Evolutionary conservation across 1,284 basidiomycete genomes (phyloP).

Genomic region (Sparassis latifolia): DNA sequence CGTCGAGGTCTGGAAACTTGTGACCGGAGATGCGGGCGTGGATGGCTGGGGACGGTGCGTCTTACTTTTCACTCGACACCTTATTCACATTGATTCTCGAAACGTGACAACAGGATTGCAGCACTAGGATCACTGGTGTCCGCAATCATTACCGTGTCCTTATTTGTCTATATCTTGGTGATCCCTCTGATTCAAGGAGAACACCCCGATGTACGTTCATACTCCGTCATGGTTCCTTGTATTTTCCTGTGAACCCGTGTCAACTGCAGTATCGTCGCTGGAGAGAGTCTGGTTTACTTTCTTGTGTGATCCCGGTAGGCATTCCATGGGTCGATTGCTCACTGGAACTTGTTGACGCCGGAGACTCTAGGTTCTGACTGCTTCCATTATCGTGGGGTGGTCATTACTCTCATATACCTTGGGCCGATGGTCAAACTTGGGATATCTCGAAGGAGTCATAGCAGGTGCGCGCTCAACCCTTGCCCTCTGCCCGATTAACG

Average conservation of each 20-base stretch:
- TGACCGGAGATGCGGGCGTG: conserved; percentile 24
- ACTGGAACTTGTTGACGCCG: not conserved
- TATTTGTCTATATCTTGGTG: conserved; percentile 69
- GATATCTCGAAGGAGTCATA: conserved; percentile 53
- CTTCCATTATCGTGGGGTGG: conserved; percentile 65
- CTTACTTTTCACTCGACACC: not conserved
- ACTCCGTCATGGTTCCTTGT: not conserved
- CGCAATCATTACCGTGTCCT: conserved; percentile 48
- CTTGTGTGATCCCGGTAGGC: conserved; percentile 46
- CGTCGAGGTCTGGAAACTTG: conserved; percentile 40
- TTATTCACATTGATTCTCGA: not conserved
- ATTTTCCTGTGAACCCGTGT: conserved; percentile 1
- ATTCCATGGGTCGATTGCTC: conserved; percentile 8
- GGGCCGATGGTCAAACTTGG: conserved; percentile 57
- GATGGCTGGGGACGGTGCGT: conserved; percentile 48
- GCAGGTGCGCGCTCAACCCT: conserved; percentile 42
- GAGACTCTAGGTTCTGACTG: conserved; percentile 41
- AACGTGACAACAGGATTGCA: conserved; percentile 32
- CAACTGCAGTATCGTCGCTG: conserved; percentile 23
- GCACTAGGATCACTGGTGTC: conserved; percentile 45
- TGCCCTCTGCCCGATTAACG: conserved; percentile 1
- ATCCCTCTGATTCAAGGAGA: conserved; percentile 57
- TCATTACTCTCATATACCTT: conserved; percentile 53
- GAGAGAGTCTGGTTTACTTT: conserved; percentile 44
- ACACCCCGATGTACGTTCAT: conserved; percentile 55